These are phyloP conservation scores for Annona cherimola DNA, from an alignment of 164 flowering plant species.

Conservation along the genomic window DNA sequence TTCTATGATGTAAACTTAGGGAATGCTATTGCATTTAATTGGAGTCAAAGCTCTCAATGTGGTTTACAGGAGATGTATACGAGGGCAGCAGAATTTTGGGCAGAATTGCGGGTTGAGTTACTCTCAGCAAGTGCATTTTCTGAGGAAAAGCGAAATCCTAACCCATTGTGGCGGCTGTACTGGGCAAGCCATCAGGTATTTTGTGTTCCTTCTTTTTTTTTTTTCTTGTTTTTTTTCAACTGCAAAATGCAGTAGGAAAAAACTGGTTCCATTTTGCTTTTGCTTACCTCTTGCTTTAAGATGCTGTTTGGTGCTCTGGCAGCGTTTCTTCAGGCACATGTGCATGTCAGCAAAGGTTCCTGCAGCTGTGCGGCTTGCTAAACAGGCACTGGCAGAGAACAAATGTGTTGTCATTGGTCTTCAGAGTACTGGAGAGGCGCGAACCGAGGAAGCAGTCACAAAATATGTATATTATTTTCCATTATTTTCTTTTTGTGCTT, in stretches of 20 bases:
- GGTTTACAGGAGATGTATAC: constrained; percentile 66
- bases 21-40: background rate
- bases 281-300: background rate
- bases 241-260: background rate
- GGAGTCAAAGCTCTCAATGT: background rate
- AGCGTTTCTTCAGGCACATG: constrained; percentile 98
- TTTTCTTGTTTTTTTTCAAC: background rate
- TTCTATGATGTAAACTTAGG: background rate
- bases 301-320: constrained; percentile 16
- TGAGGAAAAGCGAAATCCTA: constrained; percentile 59
- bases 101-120: constrained; percentile 80
- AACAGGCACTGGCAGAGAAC: constrained; percentile 63
- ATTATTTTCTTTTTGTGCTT: background rate
- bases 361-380: constrained; percentile 72
- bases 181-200: constrained; percentile 98
- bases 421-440: constrained; percentile 98
- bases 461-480: constrained; percentile 65
- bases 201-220: background rate
- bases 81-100: constrained; percentile 97
- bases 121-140: constrained; percentile 72
- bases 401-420: constrained; percentile 98
- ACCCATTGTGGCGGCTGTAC: constrained; percentile 85
- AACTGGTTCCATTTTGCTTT: background rate
- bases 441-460: constrained; percentile 95
- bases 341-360: constrained; percentile 99